phyloP scores from a whole-genome alignment of 1,284 basidiomycete species.

The Rhodotorula sp. region DNA sequence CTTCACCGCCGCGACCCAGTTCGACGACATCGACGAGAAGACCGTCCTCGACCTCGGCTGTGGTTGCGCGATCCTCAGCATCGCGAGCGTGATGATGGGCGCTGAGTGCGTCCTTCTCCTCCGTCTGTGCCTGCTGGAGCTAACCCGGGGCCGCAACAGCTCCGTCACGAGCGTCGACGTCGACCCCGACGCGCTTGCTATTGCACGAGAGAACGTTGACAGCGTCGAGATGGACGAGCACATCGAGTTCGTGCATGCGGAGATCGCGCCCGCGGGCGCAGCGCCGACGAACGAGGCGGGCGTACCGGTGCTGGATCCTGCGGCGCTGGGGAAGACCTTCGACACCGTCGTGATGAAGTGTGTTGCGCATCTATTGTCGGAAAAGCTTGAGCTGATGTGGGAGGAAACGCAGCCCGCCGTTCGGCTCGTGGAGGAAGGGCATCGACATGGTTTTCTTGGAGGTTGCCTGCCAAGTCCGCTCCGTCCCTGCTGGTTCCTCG shows the following conservation, averaged over 20 bases:
- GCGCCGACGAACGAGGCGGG: neutral
- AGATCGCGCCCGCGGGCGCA: constrained; percentile 4
- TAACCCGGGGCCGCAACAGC: constrained; percentile 7
- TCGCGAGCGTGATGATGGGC: constrained; percentile 44
- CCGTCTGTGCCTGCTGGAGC: neutral
- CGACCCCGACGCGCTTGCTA: constrained; percentile 41
- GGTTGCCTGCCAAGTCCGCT: constrained; percentile 40
- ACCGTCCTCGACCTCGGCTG: constrained; percentile 43
- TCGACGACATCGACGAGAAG: constrained; percentile 42
- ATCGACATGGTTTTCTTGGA: constrained; percentile 48
- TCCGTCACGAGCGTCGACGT: constrained; percentile 44
- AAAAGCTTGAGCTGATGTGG: neutral
- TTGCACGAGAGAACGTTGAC: constrained; percentile 43
- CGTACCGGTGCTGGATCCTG: constrained; percentile 17
- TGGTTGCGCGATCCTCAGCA: constrained; percentile 42
- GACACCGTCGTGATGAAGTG: constrained; percentile 47
- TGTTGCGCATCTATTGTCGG: neutral
- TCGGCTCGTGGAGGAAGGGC: constrained; percentile 45
- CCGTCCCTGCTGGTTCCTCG: neutral
- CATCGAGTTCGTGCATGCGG: constrained; percentile 40
- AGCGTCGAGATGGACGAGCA: constrained; percentile 45
- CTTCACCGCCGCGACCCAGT: constrained; percentile 37
- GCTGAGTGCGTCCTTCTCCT: constrained; percentile 32
- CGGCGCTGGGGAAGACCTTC: neutral
- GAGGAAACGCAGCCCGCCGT: constrained; percentile 39